Base-by-base conservation (phyloP, 2,329 filamentous ascomycete genomes). In the Neofusicoccum laricinum region DNA sequence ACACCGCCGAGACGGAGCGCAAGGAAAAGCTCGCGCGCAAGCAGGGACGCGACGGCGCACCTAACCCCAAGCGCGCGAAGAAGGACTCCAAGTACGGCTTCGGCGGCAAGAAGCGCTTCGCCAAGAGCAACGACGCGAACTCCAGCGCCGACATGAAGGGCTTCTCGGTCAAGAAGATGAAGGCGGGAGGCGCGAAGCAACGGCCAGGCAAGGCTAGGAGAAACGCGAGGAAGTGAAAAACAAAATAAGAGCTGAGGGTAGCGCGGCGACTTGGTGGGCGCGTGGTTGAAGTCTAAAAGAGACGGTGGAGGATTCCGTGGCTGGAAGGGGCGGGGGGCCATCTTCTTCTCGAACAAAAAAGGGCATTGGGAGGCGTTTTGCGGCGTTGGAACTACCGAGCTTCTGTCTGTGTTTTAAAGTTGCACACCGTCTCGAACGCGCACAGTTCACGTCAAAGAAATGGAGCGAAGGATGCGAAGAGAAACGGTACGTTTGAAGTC, bases 11-110 rank as follows among this genome's bases (percentile, higher is more conserved):
- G 53, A 81, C 78, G 45, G 80, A 78, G 45, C 81, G 81, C 67
- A 75, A 78, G 74, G 72, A 69, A 72, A 79, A 70, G 73, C 71
- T 61, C 71, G 70, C 78, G 79, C 70, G 78, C 79, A 64, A 78
- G 8, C 77, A 68, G 41, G 71, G 70, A 43, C 67, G 67, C 25
- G 73, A 69, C 67, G 72, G 75, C 43, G 75, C 72, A 25, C 77
- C 81, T 30, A 90, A 88, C 74, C 72, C 76, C 68, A 98, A 98
- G 83, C 89, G 95, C 66, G 86, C 90, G 76, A 97, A 96, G 88
- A 97, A 96, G 83, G 89, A 99, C 75, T 86, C 91, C 69, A 97
- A 97, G 81, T 98, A 89, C 76, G 95, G 95, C 25, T 97, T 94
- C 73, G 95, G 95, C 66, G 95, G 95, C 71, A 97, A 97, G 87